phyloP scores from a whole-genome alignment of 768 basidiomycete species.

The Mycena belliarum region DNA sequence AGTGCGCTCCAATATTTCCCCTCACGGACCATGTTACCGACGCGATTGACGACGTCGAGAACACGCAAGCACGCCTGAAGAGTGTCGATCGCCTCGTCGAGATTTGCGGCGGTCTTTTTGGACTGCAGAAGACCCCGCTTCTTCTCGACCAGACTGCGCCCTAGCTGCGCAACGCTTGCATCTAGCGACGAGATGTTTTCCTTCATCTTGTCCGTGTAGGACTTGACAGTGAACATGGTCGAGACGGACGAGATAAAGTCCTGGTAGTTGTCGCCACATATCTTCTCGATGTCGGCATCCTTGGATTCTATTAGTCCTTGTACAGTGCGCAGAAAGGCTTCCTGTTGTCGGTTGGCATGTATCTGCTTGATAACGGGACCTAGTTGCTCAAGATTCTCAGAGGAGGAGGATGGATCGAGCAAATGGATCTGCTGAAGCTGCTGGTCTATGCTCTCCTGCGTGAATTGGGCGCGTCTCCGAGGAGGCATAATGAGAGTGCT shows the following conservation, averaged over 20 bases:
- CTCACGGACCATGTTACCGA: slow-evolving; percentile 90
- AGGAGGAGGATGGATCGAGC: slow-evolving; percentile 82
- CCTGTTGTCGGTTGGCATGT: slow-evolving; percentile 84
- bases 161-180: slow-evolving; percentile 83
- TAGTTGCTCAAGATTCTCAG: slow-evolving; percentile 94
- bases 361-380: slow-evolving; percentile 95
- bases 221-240: slow-evolving; percentile 94
- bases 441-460: slow-evolving; percentile 83
- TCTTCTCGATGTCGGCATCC: slow-evolving; percentile 93
- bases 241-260: slow-evolving; percentile 97
- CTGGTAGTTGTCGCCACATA: slow-evolving; percentile 95
- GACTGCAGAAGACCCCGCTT: slow-evolving; percentile 87
- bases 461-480: slow-evolving; percentile 72
- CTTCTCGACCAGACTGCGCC: slow-evolving; percentile 87
- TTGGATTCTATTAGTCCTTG: slow-evolving; percentile 90
- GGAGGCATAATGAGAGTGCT: slow-evolving; percentile 61
- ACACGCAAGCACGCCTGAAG: slow-evolving; percentile 91
- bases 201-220: slow-evolving; percentile 92
- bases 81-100: slow-evolving; percentile 96
- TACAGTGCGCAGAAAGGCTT: slow-evolving; percentile 83
- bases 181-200: slow-evolving; percentile 91
- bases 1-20: slow-evolving; percentile 97
- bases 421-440: slow-evolving; percentile 91
- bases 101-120: slow-evolving; percentile 89
- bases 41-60: slow-evolving; percentile 89